Percentiles rank a stretch among this genome's conserved stretches.
phyloP scores from a whole-genome alignment of 192 early-diverging fungal genomes.

The Gorgonomyces haynaldii region DNA sequence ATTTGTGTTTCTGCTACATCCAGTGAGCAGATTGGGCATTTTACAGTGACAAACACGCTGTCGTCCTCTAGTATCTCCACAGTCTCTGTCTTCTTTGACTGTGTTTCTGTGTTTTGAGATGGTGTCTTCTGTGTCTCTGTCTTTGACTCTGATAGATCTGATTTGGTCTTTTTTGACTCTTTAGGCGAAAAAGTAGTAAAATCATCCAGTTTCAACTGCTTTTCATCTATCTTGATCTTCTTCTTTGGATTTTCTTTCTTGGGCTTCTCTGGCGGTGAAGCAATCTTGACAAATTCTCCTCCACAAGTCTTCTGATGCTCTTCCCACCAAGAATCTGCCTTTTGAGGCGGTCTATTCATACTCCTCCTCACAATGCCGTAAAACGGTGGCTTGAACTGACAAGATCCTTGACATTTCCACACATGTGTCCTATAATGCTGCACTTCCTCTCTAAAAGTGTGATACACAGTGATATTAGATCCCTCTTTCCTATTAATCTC shows the following conservation, averaged over 20 bases:
- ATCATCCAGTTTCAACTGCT: no score
- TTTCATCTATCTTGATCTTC: no score
- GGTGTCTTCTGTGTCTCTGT: no score
- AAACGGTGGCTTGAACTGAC: conserved; percentile 40
- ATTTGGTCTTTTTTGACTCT: no score
- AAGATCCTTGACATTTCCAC: conserved; percentile 55
- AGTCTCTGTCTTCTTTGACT: no score
- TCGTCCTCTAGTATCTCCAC: no score
- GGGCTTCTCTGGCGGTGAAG: conserved; percentile 36
- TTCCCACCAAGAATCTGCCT: conserved; percentile 53
- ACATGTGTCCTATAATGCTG: conserved; percentile 50
- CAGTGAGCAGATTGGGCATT: no score
- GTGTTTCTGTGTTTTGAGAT: no score
- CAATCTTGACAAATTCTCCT: conserved; percentile 51
- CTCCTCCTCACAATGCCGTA: conserved; percentile 45
- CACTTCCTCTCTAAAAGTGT: conserved; percentile 58
- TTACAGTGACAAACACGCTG: no score
- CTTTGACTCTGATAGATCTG: no score
- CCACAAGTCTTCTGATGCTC: conserved; percentile 52
- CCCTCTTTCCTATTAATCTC: conserved; percentile 39
- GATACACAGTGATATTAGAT: conserved; percentile 52
- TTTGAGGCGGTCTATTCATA: conserved; percentile 58
- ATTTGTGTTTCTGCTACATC: no score
- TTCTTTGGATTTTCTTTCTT: conserved; percentile 17
- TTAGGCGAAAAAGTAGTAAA: no score